phyloP scores from a whole-genome alignment of 1,284 basidiomycete species.

The Leccinum solheimii region DNA sequence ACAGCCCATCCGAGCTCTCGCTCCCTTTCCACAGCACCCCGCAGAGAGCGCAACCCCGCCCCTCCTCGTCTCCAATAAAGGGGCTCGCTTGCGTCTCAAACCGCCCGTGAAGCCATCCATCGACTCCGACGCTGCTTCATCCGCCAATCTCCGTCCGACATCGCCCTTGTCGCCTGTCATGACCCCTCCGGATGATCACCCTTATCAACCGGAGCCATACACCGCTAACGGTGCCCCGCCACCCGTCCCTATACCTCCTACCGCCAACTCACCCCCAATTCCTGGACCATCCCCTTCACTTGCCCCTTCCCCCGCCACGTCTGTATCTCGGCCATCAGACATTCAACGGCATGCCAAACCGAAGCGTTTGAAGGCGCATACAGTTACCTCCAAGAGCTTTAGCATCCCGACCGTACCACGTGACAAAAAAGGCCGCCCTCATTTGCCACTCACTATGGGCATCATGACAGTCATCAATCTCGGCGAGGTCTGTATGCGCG shows the following conservation, averaged over 20 bases:
- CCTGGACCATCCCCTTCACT: slow-evolving; percentile 25
- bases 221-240: slow-evolving; percentile 25
- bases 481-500: slow-evolving; percentile 72
- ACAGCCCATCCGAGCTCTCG: slow-evolving; percentile 28
- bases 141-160: slow-evolving; percentile 21
- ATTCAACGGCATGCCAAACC: slow-evolving; percentile 56
- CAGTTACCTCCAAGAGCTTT: slow-evolving; percentile 69
- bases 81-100: slow-evolving; percentile 44
- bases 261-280: slow-evolving; percentile 22
- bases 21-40: slow-evolving; percentile 23
- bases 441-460: slow-evolving; percentile 73
- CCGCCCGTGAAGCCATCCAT: slow-evolving; percentile 33
- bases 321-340: slow-evolving; percentile 40
- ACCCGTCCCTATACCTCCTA: slow-evolving; percentile 9
- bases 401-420: slow-evolving; percentile 75
- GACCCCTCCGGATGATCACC: slow-evolving; percentile 32
- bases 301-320: slow-evolving; percentile 20
- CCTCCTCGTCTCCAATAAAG: slow-evolving; percentile 42
- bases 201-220: slow-evolving; percentile 27
- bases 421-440: slow-evolving; percentile 63
- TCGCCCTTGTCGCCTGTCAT: slow-evolving; percentile 34
- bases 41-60: slow-evolving; percentile 16
- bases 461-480: slow-evolving; percentile 77
- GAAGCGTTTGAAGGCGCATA: slow-evolving; percentile 75
- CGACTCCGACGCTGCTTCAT: slow-evolving; percentile 22